Evolutionary conservation across 75 land plant genomes (phyloP).

Genomic region (Sequoia sempervirens): DNA sequence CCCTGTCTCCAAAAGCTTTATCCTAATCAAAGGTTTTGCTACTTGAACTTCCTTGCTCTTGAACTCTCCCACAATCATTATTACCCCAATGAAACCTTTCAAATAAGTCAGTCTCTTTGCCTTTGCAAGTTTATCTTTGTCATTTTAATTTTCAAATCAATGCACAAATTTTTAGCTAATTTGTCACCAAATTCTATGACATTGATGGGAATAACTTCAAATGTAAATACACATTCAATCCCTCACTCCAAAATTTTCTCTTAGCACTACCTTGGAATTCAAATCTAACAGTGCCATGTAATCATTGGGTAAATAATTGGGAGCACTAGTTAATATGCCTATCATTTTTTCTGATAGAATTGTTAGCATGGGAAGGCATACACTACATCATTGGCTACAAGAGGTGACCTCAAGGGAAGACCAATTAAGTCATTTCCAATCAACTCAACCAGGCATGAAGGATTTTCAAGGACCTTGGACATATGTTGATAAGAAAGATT

Average conservation of each 20-base stretch:
- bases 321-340: constrained; percentile 84
- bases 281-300: constrained; percentile 75
- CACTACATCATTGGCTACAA: constrained; percentile 52
- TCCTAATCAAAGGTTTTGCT: too few relatives aligned
- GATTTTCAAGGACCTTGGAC: constrained; percentile 63
- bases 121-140: too few relatives aligned
- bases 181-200: too few relatives aligned
- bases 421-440: constrained; percentile 75
- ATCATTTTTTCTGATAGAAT: constrained; percentile 68
- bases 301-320: constrained; percentile 86
- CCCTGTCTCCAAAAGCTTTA: too few relatives aligned
- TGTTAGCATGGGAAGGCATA: constrained; percentile 27
- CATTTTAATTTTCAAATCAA: too few relatives aligned
- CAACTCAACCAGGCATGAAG: constrained; percentile 65
- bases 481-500: constrained; percentile 74
- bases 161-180: too few relatives aligned
- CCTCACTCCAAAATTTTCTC: constrained; percentile 69
- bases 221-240: constrained; percentile 86
- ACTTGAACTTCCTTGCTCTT: too few relatives aligned
- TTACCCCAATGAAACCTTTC: too few relatives aligned
- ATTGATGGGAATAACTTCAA: constrained; percentile 67
- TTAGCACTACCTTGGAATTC: constrained; percentile 56
- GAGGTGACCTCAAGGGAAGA: constrained; percentile 64
- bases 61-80: too few relatives aligned
- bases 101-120: too few relatives aligned